These are phyloP conservation scores for Dictyostelium capitatum DNA, from an alignment of 78 protist genomes.

Conservation along the genomic window DNA sequence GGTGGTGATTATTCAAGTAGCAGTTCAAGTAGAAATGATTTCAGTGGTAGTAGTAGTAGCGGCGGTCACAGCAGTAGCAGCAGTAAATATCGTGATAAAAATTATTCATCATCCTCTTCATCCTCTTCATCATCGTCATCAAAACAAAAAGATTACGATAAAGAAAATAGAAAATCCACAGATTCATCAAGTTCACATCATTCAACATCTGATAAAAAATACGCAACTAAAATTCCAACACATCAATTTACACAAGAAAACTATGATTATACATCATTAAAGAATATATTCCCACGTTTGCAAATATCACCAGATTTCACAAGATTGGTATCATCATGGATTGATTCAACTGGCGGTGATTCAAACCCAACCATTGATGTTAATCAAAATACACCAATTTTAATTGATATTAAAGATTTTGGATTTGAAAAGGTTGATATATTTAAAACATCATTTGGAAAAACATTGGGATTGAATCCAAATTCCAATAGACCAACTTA, in stretches of 20 bases:
- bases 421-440: constrained; percentile 2
- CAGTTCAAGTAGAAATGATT: not conserved
- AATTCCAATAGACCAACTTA: not conserved
- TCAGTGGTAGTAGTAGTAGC: not conserved
- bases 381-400: constrained; percentile 27
- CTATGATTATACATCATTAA: constrained; percentile 38
- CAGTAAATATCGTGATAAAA: not conserved
- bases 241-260: constrained; percentile 20
- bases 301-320: constrained; percentile 58
- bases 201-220: constrained; percentile 38
- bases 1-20: constrained; percentile 10
- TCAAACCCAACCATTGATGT: not conserved
- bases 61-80: not conserved
- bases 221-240: constrained; percentile 22
- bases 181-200: not conserved
- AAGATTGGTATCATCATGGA: constrained; percentile 43
- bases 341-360: not conserved
- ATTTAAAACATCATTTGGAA: constrained; percentile 12
- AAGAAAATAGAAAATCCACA: not conserved
- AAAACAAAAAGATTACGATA: not conserved
- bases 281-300: constrained; percentile 25
- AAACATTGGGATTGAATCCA: not conserved
- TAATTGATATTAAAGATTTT: constrained; percentile 38
- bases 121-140: not conserved
- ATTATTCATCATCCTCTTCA: not conserved